Conservation (phyloP, 257 asterid species). For the Thymus quinquecostatus region DNA sequence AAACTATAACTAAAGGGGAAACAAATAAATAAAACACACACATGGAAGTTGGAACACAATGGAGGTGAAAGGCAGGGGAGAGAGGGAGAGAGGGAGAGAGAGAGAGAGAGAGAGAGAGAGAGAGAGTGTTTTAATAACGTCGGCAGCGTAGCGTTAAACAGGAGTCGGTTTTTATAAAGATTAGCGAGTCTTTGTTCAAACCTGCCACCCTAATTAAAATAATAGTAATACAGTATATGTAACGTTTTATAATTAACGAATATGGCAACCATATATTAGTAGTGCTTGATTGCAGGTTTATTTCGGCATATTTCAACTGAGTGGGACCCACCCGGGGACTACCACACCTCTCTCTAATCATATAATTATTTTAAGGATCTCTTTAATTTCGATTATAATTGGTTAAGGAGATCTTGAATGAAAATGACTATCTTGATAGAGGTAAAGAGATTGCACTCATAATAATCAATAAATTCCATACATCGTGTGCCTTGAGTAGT, state of each 20-base stretch:
- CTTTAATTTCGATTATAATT: too few relatives aligned
- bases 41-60: neutral
- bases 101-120: too few relatives aligned
- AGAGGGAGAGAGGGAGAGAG: too few relatives aligned
- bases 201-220: neutral
- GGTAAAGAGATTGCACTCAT: too few relatives aligned
- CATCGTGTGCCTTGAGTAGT: too few relatives aligned
- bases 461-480: too few relatives aligned
- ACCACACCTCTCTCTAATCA: too few relatives aligned
- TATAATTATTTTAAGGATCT: too few relatives aligned
- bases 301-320: too few relatives aligned
- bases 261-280: constrained; percentile 21
- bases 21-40: neutral
- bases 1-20: neutral
- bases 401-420: too few relatives aligned
- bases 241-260: neutral
- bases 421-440: too few relatives aligned
- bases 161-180: neutral
- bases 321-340: too few relatives aligned
- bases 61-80: neutral
- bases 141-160: constrained; percentile 1
- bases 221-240: neutral
- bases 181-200: neutral
- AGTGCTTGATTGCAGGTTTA: constrained; percentile 37
- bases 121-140: neutral